Evolutionary conservation across 169 alveolate genomes (phyloP), one percentile per base, ranked within the genome.

Genomic region (Plasmodium knowlesi): DNA sequence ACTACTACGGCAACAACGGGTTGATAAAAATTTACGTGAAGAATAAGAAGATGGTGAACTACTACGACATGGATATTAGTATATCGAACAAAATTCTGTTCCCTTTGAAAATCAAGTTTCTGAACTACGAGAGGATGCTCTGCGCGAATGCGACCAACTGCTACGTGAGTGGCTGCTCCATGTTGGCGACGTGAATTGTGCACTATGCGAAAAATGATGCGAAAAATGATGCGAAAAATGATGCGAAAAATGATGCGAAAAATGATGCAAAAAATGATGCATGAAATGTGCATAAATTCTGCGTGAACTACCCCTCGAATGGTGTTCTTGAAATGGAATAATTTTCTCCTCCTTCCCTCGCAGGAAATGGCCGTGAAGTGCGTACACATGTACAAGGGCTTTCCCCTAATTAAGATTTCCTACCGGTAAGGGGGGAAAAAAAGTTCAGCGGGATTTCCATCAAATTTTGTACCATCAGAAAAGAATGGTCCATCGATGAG

Each of bases 281-380:
- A 46, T 12, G n/a, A 46, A 46, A 46, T 46, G 5, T 46, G 57
- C 19, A 9, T 82, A 14, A 16, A 54, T 82, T 30, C 16, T 32
- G 37, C 14, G 79, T 70, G 32, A 9, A 30, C 43, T 70, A 3
- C 25, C 37, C 5, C 3, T 70, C 32, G 25, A 30, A 70, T 14
- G 32, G 0, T 70, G 37, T 1, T 32, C 79, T 46, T 46, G 16
- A 46, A 10, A 46, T 10, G 16, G n/a, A 46, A 46, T 46, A 12
- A 46, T 46, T 46, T 2, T 5, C n/a, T 2, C 19, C 5, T 5
- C 32, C 74, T 34, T 14, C 32, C 3, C 39, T 32, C 3, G 74
- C 53, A 85, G 93, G 93, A 85, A 85, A 85, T 85, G 82, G 93
- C 85, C 61, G 93, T 85, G 28, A 85, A 85, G 39, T 85, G 93